These are phyloP conservation scores for Coemansia sp. DNA, from an alignment of 192 early-diverging fungal genomes.

Conservation along the genomic window DNA sequence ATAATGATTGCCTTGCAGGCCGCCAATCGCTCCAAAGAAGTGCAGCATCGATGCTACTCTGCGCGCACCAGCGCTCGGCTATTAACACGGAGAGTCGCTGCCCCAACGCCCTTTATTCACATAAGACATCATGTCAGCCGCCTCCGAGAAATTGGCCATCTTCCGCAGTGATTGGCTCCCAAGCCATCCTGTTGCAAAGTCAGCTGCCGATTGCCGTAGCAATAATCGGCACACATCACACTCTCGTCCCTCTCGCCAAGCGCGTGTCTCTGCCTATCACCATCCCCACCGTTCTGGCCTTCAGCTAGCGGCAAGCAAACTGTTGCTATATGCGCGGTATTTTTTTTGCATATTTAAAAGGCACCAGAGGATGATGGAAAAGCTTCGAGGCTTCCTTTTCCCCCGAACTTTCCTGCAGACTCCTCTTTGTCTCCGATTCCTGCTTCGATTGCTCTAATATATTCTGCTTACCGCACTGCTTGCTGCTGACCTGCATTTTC, in stretches of 20 bases:
- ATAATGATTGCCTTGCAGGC: not conserved
- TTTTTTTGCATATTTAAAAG: constrained; percentile 4
- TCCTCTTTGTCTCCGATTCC: not conserved
- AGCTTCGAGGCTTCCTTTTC: not conserved
- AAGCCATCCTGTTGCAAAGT: not conserved
- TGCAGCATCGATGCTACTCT: not conserved
- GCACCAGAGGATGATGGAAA: not conserved
- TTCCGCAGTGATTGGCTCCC: constrained; percentile 5
- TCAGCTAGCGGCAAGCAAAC: constrained; percentile 1
- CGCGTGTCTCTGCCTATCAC: not conserved
- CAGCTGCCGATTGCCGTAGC: constrained; percentile 11
- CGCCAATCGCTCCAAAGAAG: not conserved
- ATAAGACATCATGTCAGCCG: not conserved
- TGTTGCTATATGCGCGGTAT: not conserved
- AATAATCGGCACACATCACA: not conserved
- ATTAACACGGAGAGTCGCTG: not conserved
- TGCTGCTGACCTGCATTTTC: not conserved
- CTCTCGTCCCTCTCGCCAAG: not conserved
- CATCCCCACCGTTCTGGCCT: not conserved
- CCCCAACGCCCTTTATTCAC: not conserved
- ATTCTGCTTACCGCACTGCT: not conserved
- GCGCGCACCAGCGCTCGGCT: not conserved
- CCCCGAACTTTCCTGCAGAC: not conserved
- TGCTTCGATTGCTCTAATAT: not conserved
- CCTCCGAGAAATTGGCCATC: constrained; percentile 14